Percentiles rank a stretch among this genome's conserved stretches.
Evolutionary conservation across 2,329 filamentous ascomycete genomes (phyloP).

Genomic region (Aspergillus costaricaensis): DNA sequence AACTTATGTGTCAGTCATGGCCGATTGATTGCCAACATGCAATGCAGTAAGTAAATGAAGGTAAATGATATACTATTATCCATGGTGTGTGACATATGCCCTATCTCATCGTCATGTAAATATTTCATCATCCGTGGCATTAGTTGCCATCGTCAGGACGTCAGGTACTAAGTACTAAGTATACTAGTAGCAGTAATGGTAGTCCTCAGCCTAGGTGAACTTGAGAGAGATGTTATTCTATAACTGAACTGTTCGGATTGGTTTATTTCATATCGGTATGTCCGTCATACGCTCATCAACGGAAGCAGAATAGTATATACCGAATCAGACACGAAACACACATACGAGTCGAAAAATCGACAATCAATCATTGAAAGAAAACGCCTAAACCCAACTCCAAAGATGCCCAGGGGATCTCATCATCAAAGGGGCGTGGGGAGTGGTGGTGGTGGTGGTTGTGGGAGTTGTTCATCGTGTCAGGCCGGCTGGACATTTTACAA

Average conservation of each 20-base stretch:
- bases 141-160: background rate
- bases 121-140: background rate
- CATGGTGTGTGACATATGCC: background rate
- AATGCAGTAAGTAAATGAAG: slow-evolving; percentile 15
- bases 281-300: slow-evolving; percentile 36
- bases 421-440: slow-evolving; percentile 15
- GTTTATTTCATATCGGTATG: slow-evolving; percentile 28
- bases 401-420: slow-evolving; percentile 38
- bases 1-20: slow-evolving; percentile 20
- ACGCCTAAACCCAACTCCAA: slow-evolving; percentile 42
- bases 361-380: slow-evolving; percentile 18
- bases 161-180: background rate
- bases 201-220: background rate
- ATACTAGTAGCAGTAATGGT: background rate
- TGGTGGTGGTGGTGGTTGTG: too few relatives aligned
- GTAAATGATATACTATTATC: slow-evolving; percentile 14
- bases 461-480: slow-evolving; percentile 1
- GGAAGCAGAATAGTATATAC: slow-evolving; percentile 22
- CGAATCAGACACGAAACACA: slow-evolving; percentile 7
- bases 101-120: background rate
- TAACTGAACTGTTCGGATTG: slow-evolving; percentile 31
- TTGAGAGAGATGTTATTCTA: slow-evolving; percentile 9
- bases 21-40: slow-evolving; percentile 22
- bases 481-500: slow-evolving; percentile 8
- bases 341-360: slow-evolving; percentile 22